Percentiles rank a stretch among this genome's conserved stretches.
Conservation (phyloP, 495 filamentous ascomycete genomes). For the Penicillium daleae region DNA sequence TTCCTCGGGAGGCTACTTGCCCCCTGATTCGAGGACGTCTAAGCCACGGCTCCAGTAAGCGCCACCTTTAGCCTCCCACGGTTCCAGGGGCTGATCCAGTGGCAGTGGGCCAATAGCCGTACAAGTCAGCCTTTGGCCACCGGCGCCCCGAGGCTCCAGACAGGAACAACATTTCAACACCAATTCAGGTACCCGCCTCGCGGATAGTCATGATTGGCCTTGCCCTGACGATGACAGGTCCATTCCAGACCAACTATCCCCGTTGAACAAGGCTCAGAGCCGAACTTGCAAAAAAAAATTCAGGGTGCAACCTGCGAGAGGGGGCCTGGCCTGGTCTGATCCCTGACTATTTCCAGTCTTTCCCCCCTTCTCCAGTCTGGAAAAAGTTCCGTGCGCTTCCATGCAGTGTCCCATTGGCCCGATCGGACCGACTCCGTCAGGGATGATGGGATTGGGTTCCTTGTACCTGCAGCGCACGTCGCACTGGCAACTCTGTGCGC, state of each 20-base stretch:
- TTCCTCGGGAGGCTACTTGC: slow-evolving; percentile 15
- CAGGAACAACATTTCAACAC: slow-evolving; percentile 15
- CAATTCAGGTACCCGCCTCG: slow-evolving; percentile 33
- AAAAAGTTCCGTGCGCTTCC: slow-evolving; percentile 20
- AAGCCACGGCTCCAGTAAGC: slow-evolving; percentile 22
- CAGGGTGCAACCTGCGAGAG: slow-evolving; percentile 9
- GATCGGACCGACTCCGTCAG: slow-evolving; percentile 18
- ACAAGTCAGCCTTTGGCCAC: slow-evolving; percentile 14
- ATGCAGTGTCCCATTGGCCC: slow-evolving; percentile 17
- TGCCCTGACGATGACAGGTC: slow-evolving; percentile 27
- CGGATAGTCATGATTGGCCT: slow-evolving; percentile 24
- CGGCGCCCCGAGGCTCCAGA: slow-evolving; percentile 19
- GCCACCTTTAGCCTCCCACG: slow-evolving; percentile 29
- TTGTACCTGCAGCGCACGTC: slow-evolving; percentile 23
- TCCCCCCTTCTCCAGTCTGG: neutral
- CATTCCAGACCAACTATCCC: slow-evolving; percentile 23
- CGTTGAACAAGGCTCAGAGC: slow-evolving; percentile 19
- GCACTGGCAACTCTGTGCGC: slow-evolving; percentile 22
- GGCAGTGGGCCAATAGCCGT: slow-evolving; percentile 24
- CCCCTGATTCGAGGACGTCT: slow-evolving; percentile 28
- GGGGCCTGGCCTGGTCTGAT: slow-evolving; percentile 6
- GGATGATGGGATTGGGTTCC: slow-evolving; percentile 8
- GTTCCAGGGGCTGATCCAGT: slow-evolving; percentile 28
- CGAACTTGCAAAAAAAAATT: slow-evolving; percentile 3
- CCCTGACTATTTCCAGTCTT: neutral